phyloP scores from a whole-genome alignment of 495 filamentous ascomycete species.

The Clavariopsis aquatica region DNA sequence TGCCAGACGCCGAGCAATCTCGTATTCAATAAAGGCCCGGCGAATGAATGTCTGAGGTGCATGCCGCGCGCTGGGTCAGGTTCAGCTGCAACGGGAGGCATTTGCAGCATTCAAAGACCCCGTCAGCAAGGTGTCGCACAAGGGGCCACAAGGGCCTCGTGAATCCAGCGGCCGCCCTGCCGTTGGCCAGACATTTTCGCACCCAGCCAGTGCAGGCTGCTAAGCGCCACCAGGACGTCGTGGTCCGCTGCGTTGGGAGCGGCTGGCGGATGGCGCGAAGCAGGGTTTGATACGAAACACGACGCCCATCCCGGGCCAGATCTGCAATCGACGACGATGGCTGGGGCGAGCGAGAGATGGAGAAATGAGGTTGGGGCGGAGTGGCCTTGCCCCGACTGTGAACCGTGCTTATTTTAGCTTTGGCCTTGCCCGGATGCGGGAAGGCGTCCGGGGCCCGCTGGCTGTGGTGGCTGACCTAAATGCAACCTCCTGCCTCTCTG shows the following conservation, averaged over 20 bases:
- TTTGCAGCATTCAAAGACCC: conserved; percentile 10
- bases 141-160: conserved; percentile 7
- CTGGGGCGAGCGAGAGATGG: neutral
- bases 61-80: conserved; percentile 20
- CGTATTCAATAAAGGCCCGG: conserved; percentile 24
- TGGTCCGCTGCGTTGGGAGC: conserved; percentile 1
- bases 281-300: conserved; percentile 35
- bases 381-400: neutral
- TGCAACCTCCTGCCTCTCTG: conserved; percentile 16
- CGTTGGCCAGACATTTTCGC: conserved; percentile 20
- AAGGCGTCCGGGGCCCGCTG: neutral
- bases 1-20: conserved; percentile 11
- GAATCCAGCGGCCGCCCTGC: neutral
- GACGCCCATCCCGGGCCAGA: conserved; percentile 19
- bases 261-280: conserved; percentile 14
- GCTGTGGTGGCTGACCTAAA: conserved; percentile 8
- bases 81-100: conserved; percentile 19
- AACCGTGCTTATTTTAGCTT: neutral
- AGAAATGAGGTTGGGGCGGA: neutral
- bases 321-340: conserved; percentile 21
- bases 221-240: neutral
- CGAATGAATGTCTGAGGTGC: conserved; percentile 21
- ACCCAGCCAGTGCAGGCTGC: conserved; percentile 3
- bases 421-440: neutral
- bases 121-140: conserved; percentile 25